Conservation (phyloP, 192 early-diverging fungal genomes). For the Chytriomyces confervae region DNA sequence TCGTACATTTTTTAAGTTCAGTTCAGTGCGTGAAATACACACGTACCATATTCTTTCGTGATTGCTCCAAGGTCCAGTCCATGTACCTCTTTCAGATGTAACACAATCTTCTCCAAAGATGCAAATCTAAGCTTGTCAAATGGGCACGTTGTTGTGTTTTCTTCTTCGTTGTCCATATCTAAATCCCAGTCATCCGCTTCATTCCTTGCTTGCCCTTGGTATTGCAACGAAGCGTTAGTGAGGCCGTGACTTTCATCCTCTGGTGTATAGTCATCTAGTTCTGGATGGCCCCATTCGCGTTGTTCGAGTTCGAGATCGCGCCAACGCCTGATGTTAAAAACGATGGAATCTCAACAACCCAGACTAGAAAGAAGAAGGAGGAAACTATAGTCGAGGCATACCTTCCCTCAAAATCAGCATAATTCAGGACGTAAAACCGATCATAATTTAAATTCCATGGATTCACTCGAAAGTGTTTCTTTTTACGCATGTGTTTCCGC, state of each 20-base stretch:
- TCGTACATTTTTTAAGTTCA: conserved; percentile 43
- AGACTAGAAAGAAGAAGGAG: no score
- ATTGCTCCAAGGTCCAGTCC: conserved; percentile 75
- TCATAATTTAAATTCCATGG: conserved; percentile 89
- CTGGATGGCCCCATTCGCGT: no score
- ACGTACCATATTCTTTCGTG: conserved; percentile 23
- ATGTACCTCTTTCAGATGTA: conserved; percentile 76
- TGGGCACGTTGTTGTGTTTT: conserved; percentile 68
- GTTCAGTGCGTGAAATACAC: background rate
- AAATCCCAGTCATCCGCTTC: conserved; percentile 57
- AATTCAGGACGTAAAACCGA: conserved; percentile 93
- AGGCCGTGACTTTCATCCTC: no score
- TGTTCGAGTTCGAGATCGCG: no score
- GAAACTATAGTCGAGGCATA: no score
- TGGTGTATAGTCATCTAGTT: no score
- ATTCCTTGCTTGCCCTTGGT: no score
- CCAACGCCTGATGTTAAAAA: no score
- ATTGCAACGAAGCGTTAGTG: no score
- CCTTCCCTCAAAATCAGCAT: conserved; percentile 44
- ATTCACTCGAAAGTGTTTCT: conserved; percentile 94
- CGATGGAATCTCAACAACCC: no score
- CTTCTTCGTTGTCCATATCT: conserved; percentile 60
- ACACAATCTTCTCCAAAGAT: conserved; percentile 65
- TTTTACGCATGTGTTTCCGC: conserved; percentile 97
- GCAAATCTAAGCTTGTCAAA: conserved; percentile 65